These are phyloP conservation scores for Coemansia sp. DNA, from an alignment of 192 early-diverging fungal genomes.

Conservation along the genomic window DNA sequence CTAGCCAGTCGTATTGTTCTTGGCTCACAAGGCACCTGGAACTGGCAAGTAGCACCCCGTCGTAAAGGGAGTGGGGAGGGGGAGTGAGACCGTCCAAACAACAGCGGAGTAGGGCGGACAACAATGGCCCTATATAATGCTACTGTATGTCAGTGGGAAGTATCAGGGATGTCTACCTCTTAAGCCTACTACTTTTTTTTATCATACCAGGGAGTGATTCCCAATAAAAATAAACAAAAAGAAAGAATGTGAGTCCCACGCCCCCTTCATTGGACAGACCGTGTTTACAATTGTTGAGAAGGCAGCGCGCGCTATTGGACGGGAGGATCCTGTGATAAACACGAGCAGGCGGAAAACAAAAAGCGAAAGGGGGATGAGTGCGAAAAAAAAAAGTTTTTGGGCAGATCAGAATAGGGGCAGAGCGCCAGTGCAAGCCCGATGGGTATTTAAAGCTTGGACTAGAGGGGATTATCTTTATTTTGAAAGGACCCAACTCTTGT, in stretches of 20 bases:
- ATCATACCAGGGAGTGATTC: not conserved
- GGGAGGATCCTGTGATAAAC: not conserved
- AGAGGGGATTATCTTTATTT: not conserved
- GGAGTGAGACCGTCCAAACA: not conserved
- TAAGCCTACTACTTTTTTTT: not conserved
- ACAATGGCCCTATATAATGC: not conserved
- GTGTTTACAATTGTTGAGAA: slow-evolving; percentile 2
- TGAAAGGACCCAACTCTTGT: not conserved
- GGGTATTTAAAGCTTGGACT: not conserved
- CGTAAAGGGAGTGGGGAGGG: not conserved
- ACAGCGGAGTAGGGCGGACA: slow-evolving; percentile 10
- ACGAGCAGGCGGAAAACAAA: not conserved
- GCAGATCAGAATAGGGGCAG: slow-evolving; percentile 9
- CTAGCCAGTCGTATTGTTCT: not conserved
- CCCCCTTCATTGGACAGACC: not conserved
- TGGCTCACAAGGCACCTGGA: not conserved
- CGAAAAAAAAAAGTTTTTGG: slow-evolving; percentile 1
- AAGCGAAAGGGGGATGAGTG: not conserved
- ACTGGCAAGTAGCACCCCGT: not conserved
- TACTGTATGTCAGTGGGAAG: slow-evolving; percentile 4
- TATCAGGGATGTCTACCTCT: not conserved
- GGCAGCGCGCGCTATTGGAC: not conserved
- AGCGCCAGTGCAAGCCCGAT: not conserved
- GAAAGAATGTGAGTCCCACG: slow-evolving; percentile 8
- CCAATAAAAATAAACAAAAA: slow-evolving; percentile 12